Percentiles rank a stretch among this genome's conserved stretches.
phyloP scores from a whole-genome alignment of 208 protist species.

The Vickermania spadyakhi region DNA sequence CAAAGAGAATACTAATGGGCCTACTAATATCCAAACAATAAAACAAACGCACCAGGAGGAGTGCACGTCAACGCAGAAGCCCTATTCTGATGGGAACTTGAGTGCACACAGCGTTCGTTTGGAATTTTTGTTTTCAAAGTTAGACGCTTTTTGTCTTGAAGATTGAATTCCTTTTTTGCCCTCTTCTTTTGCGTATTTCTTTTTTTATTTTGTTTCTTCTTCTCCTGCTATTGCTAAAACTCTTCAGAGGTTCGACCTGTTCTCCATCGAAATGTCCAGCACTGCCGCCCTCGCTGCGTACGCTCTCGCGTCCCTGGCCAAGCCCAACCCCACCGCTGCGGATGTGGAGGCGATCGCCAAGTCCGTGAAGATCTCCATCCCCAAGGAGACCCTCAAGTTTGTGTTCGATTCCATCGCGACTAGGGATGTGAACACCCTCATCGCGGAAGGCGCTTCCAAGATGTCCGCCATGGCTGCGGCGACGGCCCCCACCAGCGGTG shows the following conservation, averaged over 20 bases:
- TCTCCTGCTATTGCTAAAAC: slow-evolving; percentile 6
- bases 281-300: slow-evolving; percentile 73
- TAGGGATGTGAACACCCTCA: slow-evolving; percentile 68
- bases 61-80: too few relatives aligned
- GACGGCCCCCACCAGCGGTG: slow-evolving; percentile 24
- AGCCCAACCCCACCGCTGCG: slow-evolving; percentile 52
- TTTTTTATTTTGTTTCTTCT: too few relatives aligned
- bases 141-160: not conserved
- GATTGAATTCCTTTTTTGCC: not conserved
- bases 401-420: slow-evolving; percentile 66
- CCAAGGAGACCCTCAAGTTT: slow-evolving; percentile 69
- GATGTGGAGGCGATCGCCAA: slow-evolving; percentile 86
- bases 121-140: too few relatives aligned
- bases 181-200: too few relatives aligned
- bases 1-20: too few relatives aligned
- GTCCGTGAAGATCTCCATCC: slow-evolving; percentile 52
- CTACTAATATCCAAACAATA: too few relatives aligned
- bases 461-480: slow-evolving; percentile 48
- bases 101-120: too few relatives aligned
- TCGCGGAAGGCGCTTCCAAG: slow-evolving; percentile 74
- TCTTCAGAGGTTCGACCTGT: not conserved
- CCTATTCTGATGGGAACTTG: too few relatives aligned
- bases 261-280: slow-evolving; percentile 28
- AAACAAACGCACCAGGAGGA: too few relatives aligned
- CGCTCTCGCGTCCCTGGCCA: slow-evolving; percentile 76